Evolutionary conservation across 2,329 filamentous ascomycete species (phyloP).

Genomic region (Fusarium sp.): DNA sequence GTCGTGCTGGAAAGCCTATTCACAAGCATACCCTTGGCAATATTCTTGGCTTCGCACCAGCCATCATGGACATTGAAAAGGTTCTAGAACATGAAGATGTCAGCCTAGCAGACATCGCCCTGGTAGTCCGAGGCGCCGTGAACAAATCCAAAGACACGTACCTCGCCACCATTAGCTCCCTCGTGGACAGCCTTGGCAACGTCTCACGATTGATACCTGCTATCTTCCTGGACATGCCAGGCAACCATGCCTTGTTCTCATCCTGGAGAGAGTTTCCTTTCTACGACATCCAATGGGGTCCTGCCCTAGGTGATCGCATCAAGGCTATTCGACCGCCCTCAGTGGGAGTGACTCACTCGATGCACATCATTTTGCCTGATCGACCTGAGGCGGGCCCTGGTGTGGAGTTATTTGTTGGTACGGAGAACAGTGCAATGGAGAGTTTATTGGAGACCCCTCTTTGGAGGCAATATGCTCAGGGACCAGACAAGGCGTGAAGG

Average conservation of each 20-base stretch:
- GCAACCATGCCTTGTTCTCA: conserved; percentile 1
- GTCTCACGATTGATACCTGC: not conserved
- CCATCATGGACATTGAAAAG: conserved; percentile 4
- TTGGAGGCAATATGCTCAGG: not conserved
- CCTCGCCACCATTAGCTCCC: not conserved
- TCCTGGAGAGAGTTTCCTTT: conserved; percentile 18
- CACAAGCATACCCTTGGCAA: conserved; percentile 11
- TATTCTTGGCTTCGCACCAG: conserved; percentile 9
- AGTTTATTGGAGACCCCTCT: not conserved
- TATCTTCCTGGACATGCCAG: conserved; percentile 9
- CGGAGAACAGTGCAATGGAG: conserved; percentile 2
- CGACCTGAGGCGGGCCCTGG: not conserved
- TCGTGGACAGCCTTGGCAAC: not conserved
- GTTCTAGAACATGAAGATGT: not conserved
- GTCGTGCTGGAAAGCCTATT: not conserved
- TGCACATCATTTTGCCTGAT: conserved; percentile 2
- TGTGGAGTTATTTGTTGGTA: conserved; percentile 2
- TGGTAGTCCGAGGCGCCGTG: not conserved
- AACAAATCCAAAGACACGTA: conserved; percentile 10
- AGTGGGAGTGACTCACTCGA: conserved; percentile 5
- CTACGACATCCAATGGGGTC: conserved; percentile 15
- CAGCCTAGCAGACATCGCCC: conserved; percentile 5
- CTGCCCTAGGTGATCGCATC: not conserved
- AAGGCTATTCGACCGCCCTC: conserved; percentile 1
- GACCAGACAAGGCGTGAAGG: not conserved